phyloP scores from a whole-genome alignment of 129 eudicot genomes.

The Arctium minus region DNA sequence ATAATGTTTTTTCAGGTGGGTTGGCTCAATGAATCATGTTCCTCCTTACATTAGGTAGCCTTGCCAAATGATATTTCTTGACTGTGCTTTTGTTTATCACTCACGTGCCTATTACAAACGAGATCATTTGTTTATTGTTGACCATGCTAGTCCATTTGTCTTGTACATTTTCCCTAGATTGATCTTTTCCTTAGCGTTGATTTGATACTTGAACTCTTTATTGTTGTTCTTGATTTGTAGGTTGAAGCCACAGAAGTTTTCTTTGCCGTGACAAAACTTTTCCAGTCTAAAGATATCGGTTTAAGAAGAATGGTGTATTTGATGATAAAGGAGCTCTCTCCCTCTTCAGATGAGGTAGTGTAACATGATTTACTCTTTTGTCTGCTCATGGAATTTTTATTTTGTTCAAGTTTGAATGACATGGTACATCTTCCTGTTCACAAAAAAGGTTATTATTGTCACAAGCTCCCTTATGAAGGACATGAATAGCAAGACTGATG shows the following conservation, averaged over 20 bases:
- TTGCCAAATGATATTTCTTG: not conserved
- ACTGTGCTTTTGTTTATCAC: not conserved
- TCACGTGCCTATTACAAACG: not conserved
- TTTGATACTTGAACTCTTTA: not conserved
- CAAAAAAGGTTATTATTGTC: constrained; percentile 80
- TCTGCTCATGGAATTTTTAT: not conserved
- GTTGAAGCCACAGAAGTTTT: constrained; percentile 93
- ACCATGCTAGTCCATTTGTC: not conserved
- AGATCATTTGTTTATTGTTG: not conserved
- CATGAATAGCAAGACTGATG: constrained; percentile 95
- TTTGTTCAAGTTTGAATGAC: constrained; percentile 20
- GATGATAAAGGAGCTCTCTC: constrained; percentile 88
- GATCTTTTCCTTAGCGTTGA: not conserved
- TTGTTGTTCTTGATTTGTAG: constrained; percentile 35
- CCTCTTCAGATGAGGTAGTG: constrained; percentile 82
- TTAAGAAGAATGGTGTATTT: constrained; percentile 89
- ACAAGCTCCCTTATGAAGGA: constrained; percentile 97
- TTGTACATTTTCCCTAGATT: not conserved
- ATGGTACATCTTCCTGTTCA: constrained; percentile 10
- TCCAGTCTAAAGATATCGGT: constrained; percentile 72
- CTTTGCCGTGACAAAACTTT: constrained; percentile 79
- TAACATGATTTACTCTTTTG: constrained; percentile 1
- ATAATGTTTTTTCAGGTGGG: not conserved
- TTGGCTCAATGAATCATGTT: not conserved
- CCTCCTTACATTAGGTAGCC: not conserved